These are phyloP conservation scores for Sistotremastrum suecicum DNA, from an alignment of 768 basidiomycete genomes.

Conservation along the genomic window DNA sequence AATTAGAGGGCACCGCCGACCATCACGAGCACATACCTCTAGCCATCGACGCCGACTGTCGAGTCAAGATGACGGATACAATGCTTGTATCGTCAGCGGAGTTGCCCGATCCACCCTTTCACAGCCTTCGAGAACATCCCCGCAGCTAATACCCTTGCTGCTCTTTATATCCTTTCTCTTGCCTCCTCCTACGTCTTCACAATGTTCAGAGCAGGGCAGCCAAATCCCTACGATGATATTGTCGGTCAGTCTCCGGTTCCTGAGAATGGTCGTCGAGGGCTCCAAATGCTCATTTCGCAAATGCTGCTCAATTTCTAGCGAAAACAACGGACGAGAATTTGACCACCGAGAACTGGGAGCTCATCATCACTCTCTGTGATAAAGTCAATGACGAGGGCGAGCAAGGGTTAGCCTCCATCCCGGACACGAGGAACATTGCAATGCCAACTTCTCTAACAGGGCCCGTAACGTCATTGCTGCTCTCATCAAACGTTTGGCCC, in stretches of 20 bases:
- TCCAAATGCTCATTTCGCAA: neutral
- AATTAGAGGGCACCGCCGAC: neutral
- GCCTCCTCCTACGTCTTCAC: slow-evolving; percentile 2
- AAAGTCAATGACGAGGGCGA: slow-evolving; percentile 87
- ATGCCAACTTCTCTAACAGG: slow-evolving; percentile 27
- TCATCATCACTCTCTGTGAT: slow-evolving; percentile 89
- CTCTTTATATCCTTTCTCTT: neutral
- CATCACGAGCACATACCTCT: slow-evolving; percentile 12
- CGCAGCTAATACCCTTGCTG: neutral
- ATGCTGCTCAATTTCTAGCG: slow-evolving; percentile 26
- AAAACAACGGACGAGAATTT: slow-evolving; percentile 98
- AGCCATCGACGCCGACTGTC: slow-evolving; percentile 16
- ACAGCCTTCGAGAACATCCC: slow-evolving; percentile 3
- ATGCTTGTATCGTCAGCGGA: slow-evolving; percentile 3
- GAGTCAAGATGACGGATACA: neutral
- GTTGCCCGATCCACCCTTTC: neutral
- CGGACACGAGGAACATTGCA: neutral
- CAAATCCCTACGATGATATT: slow-evolving; percentile 81
- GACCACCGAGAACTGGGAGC: slow-evolving; percentile 91
- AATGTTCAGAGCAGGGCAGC: slow-evolving; percentile 60
- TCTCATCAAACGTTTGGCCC: slow-evolving; percentile 77
- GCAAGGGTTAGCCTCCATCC: slow-evolving; percentile 43
- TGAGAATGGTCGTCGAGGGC: neutral
- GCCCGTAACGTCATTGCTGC: slow-evolving; percentile 78
- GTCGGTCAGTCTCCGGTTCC: slow-evolving; percentile 48